These are phyloP conservation scores for Tricholoma furcatifolium DNA, from an alignment of 768 basidiomycete species.

Conservation along the genomic window DNA sequence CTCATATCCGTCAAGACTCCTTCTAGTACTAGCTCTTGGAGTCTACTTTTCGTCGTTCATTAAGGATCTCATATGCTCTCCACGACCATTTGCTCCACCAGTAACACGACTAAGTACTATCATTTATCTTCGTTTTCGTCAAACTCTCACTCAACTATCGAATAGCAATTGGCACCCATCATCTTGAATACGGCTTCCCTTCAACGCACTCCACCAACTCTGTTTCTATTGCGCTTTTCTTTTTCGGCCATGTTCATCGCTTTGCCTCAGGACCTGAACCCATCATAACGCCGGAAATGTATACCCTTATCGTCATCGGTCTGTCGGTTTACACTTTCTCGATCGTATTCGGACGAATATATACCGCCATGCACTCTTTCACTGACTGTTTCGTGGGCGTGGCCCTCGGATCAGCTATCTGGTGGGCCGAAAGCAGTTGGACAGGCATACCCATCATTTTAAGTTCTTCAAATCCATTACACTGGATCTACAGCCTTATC, in stretches of 20 bases:
- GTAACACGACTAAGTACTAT: slow-evolving; percentile 82
- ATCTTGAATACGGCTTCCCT: slow-evolving; percentile 93
- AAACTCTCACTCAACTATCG: background rate
- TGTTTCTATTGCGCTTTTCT: slow-evolving; percentile 84
- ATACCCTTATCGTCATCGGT: slow-evolving; percentile 37
- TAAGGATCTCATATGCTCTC: slow-evolving; percentile 89
- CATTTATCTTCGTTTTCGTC: background rate
- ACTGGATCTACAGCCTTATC: slow-evolving; percentile 21
- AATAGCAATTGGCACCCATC: slow-evolving; percentile 73
- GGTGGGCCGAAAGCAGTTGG: slow-evolving; percentile 57
- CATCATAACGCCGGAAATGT: slow-evolving; percentile 45
- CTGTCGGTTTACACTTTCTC: slow-evolving; percentile 62
- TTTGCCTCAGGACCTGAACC: slow-evolving; percentile 38
- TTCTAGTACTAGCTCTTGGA: slow-evolving; percentile 71
- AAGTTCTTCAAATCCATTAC: slow-evolving; percentile 28
- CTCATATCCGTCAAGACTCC: slow-evolving; percentile 41
- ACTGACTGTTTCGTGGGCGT: slow-evolving; percentile 68
- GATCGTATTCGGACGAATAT: slow-evolving; percentile 79
- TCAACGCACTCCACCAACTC: slow-evolving; percentile 94
- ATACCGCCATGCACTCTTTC: slow-evolving; percentile 89
- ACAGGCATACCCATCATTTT: slow-evolving; percentile 34
- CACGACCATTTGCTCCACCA: slow-evolving; percentile 88
- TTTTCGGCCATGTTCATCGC: slow-evolving; percentile 58
- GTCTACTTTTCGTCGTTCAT: slow-evolving; percentile 86
- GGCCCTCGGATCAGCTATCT: slow-evolving; percentile 64